Conservation (phyloP, 805 yeast species). For the Candida pseudofarinosa region DNA sequence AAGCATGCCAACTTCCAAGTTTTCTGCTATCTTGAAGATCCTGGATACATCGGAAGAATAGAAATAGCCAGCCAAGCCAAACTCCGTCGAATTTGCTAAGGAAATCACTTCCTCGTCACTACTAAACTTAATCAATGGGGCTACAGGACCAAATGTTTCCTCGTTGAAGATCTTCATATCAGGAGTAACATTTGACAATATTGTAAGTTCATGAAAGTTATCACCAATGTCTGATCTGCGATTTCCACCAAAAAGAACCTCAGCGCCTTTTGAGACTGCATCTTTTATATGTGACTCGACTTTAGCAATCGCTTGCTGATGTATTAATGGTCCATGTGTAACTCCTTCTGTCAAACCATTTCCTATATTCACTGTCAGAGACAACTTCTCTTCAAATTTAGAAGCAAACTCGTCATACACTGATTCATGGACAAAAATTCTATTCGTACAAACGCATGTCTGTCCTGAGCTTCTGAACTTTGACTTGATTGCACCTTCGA, state of each 20-base stretch:
- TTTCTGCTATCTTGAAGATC: slow-evolving; percentile 60
- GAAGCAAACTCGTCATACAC: slow-evolving; percentile 47
- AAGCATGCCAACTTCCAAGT: slow-evolving; percentile 73
- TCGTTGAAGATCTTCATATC: slow-evolving; percentile 58
- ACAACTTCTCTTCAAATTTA: slow-evolving; percentile 36
- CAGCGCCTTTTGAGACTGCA: slow-evolving; percentile 65
- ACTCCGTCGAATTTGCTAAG: slow-evolving; percentile 62
- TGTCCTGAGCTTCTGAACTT: slow-evolving; percentile 63
- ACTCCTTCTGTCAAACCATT: slow-evolving; percentile 54
- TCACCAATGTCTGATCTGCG: slow-evolving; percentile 53
- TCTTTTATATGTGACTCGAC: slow-evolving; percentile 61
- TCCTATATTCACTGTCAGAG: slow-evolving; percentile 48
- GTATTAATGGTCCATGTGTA: slow-evolving; percentile 77
- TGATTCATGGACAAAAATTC: slow-evolving; percentile 51
- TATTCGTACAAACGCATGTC: slow-evolving; percentile 62
- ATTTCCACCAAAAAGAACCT: slow-evolving; percentile 57
- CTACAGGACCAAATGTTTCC: slow-evolving; percentile 81
- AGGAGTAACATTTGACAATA: slow-evolving; percentile 55
- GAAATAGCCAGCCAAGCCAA: slow-evolving; percentile 77
- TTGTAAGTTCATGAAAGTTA: slow-evolving; percentile 64
- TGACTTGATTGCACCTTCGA: slow-evolving; percentile 47
- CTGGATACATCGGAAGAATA: slow-evolving; percentile 53
- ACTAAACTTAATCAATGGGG: slow-evolving; percentile 61
- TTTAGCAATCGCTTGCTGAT: slow-evolving; percentile 56
- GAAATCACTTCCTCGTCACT: slow-evolving; percentile 61